Base-by-base conservation (phyloP, 1,284 basidiomycete genomes). In the Phellopilus nigrolimitatus region DNA sequence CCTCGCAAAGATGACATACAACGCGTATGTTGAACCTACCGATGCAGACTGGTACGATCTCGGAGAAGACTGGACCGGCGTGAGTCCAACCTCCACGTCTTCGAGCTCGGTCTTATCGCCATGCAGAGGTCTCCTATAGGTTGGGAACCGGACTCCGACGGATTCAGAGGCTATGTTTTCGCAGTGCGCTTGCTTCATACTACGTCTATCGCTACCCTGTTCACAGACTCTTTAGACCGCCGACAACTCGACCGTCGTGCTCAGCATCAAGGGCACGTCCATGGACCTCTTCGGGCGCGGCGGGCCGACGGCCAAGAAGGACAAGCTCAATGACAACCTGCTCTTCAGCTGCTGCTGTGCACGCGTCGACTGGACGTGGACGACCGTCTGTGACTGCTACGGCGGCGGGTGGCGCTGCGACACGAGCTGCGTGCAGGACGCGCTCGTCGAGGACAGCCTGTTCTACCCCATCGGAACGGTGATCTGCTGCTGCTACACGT, bases 281-380 rank as follows among this genome's bases (percentile, higher is more conserved):
- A 81, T 91, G 0, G 82, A 80, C 3, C 57, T 89, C 13, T 77
- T 95, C 41, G 88, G 91, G 4, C 80, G 83, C 4, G 88, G 88
- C 0, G 92, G 91, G 0, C 85, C 91, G 12, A 98, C 95, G 10
- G 75, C 79, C 1, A 85, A 82, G 71, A 95, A 95, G 61, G 95
- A 98, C 73, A 97, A 91, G 70, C 66, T 88, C n/a, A 34, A 97
- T 67, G 94, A 97, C 68, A 98, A 98, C 60, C 66, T 99, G n/a
- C 71, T 98, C 49, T 99, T 98, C 69, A 88, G 93, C 49, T 99
- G 95, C 69, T 99, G 95, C 70, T 99, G 95, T 67, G 97, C 97
- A 0, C 75, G 83, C 15, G 82, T 99, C 21, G 91, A 91, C 64
- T 97, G 92, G 82, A 85, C 90, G 4, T 99, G 95, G 95, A 83